A percentile compares a stretch with the other conserved stretches of the same genome.
Conservation (phyloP, 2,329 filamentous ascomycete genomes). For the Juglanconis oblonga region DNA sequence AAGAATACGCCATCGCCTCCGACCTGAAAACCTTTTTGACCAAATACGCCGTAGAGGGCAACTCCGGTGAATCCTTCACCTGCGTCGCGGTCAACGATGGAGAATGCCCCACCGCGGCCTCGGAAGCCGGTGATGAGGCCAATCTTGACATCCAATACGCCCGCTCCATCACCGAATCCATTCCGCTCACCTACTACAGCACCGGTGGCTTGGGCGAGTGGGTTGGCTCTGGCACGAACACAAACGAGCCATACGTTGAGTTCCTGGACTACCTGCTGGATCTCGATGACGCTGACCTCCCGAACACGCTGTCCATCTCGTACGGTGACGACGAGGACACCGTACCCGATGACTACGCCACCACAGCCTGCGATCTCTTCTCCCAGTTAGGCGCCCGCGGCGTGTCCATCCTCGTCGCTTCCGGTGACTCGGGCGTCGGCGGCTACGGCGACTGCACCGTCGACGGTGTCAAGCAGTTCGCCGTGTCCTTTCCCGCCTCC, state of each 20-base stretch:
- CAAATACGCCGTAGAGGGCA: conserved; percentile 3
- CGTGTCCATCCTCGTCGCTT: conserved; percentile 61
- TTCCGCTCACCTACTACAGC: conserved; percentile 29
- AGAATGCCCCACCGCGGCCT: conserved; percentile 32
- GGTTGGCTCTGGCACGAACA: conserved; percentile 35
- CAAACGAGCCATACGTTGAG: conserved; percentile 65
- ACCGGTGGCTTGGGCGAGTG: conserved; percentile 17
- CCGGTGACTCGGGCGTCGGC: conserved; percentile 52
- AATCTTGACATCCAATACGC: conserved; percentile 52
- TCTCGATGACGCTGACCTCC: conserved; percentile 52
- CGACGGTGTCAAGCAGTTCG: conserved; percentile 34
- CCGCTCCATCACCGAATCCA: conserved; percentile 26
- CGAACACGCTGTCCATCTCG: conserved; percentile 64
- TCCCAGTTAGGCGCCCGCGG: conserved; percentile 63
- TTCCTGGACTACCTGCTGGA: conserved; percentile 59
- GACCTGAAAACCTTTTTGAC: conserved; percentile 27
- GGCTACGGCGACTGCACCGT: conserved; percentile 21
- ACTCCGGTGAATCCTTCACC: conserved; percentile 40
- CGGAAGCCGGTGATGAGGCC: conserved; percentile 47
- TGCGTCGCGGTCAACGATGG: conserved; percentile 40
- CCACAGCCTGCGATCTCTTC: conserved; percentile 52
- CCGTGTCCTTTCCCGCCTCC: conserved; percentile 35
- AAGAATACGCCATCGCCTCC: conserved; percentile 31
- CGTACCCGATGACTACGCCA: conserved; percentile 57
- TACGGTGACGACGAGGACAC: conserved; percentile 63